These are phyloP conservation scores for Musa itinerans DNA, from an alignment of 176 grass and related monocot genomes.

Conservation along the genomic window DNA sequence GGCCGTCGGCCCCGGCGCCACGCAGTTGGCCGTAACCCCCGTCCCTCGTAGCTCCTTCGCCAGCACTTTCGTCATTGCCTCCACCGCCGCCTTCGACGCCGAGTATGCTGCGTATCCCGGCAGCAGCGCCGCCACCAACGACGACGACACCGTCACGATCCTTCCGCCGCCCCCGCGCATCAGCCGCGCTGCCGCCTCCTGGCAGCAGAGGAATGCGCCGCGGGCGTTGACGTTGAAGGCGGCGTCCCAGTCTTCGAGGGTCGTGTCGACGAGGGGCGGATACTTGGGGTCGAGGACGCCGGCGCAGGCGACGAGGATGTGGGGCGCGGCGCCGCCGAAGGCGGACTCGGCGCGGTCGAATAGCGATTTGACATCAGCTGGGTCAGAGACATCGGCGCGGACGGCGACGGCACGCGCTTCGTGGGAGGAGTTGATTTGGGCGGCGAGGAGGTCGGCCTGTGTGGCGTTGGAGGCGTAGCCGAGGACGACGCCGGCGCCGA, in stretches of 20 bases:
- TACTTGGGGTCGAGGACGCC: constrained; percentile 41
- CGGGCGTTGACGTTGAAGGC: constrained; percentile 54
- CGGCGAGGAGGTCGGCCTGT: constrained; percentile 40
- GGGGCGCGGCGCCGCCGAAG: constrained; percentile 39
- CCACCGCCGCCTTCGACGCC: constrained; percentile 57
- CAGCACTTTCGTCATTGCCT: constrained; percentile 57
- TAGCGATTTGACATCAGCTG: constrained; percentile 36
- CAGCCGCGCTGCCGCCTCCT: constrained; percentile 34
- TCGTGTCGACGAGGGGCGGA: constrained; percentile 41
- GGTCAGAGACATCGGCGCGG: constrained; percentile 42
- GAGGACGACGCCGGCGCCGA: constrained; percentile 50
- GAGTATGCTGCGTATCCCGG: constrained; percentile 46
- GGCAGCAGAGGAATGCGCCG: constrained; percentile 51
- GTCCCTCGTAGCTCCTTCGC: constrained; percentile 28
- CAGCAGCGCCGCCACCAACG: constrained; percentile 27
- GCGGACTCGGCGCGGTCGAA: constrained; percentile 55
- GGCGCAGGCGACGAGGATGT: constrained; percentile 50
- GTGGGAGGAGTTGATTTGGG: constrained; percentile 32
- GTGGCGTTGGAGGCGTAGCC: constrained; percentile 46
- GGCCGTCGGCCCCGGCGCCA: constrained; percentile 48
- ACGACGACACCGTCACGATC: constrained; percentile 49
- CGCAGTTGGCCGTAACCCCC: constrained; percentile 45
- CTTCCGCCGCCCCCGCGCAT: constrained; percentile 19
- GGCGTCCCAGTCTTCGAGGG: constrained; percentile 59
- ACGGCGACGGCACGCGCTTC: constrained; percentile 7